phyloP scores from a whole-genome alignment of 2,329 filamentous ascomycete genomes.

The Salinomyces thailandicus region DNA sequence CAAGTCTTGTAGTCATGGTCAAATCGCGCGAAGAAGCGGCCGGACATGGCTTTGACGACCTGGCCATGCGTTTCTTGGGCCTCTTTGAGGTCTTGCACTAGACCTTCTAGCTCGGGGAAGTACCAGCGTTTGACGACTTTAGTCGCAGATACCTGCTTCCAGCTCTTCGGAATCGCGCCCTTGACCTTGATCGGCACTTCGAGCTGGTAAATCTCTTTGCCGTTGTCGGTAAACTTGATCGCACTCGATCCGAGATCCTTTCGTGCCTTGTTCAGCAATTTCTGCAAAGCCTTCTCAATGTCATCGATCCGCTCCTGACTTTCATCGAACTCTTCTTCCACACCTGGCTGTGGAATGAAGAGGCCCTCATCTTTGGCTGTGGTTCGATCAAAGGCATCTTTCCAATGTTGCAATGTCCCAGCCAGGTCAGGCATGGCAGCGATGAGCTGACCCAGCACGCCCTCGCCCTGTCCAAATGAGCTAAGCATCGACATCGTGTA shows the following conservation, averaged over 20 bases:
- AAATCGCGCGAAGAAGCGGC: slow-evolving; percentile 76
- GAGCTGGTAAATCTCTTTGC: slow-evolving; percentile 94
- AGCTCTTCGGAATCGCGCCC: slow-evolving; percentile 61
- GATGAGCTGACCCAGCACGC: slow-evolving; percentile 75
- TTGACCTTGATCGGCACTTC: slow-evolving; percentile 81
- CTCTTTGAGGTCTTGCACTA: slow-evolving; percentile 84
- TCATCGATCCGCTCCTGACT: slow-evolving; percentile 67
- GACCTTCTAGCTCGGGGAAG: slow-evolving; percentile 66
- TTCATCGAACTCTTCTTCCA: slow-evolving; percentile 84
- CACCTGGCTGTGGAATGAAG: slow-evolving; percentile 72
- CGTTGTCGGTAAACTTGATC: slow-evolving; percentile 55
- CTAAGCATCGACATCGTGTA: slow-evolving; percentile 77
- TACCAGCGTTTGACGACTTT: slow-evolving; percentile 88
- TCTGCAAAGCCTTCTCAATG: slow-evolving; percentile 62
- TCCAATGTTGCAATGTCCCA: slow-evolving; percentile 70
- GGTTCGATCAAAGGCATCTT: slow-evolving; percentile 75
- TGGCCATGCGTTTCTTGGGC: slow-evolving; percentile 89
- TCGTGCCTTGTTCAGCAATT: slow-evolving; percentile 60
- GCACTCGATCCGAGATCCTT: slow-evolving; percentile 62
- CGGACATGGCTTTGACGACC: slow-evolving; percentile 75
- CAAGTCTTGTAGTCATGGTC: slow-evolving; percentile 77
- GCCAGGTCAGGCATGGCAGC: slow-evolving; percentile 74
- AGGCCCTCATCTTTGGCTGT: slow-evolving; percentile 71
- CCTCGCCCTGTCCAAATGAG: slow-evolving; percentile 63
- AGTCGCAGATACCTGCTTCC: slow-evolving; percentile 95